A percentile compares a stretch with the other conserved stretches of the same genome.
phyloP scores from a whole-genome alignment of 176 grass and related monocot species.

The Eragrostis nindensis region DNA sequence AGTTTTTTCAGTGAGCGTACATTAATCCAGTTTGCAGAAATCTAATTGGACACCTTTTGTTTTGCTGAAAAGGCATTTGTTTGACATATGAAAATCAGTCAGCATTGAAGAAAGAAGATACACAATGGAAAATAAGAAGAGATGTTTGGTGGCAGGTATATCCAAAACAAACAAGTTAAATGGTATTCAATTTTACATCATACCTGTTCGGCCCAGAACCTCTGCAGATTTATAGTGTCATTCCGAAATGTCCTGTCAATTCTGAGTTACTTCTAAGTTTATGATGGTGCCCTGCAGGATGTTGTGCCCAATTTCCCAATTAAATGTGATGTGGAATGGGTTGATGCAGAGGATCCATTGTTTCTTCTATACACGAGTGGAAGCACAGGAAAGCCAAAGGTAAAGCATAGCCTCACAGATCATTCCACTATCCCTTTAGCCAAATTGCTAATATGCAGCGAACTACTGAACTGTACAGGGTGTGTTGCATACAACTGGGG shows the following conservation, averaged over 20 bases:
- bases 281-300: conserved; percentile 53
- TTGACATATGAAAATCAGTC: conserved; percentile 85
- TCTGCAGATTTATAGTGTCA: background rate
- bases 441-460: conserved; percentile 33
- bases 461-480: conserved; percentile 60
- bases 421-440: conserved; percentile 1
- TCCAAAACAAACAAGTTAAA: conserved; percentile 25
- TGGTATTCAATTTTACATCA: background rate
- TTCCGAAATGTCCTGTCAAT: background rate
- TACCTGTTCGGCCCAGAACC: conserved; percentile 3
- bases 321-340: conserved; percentile 93
- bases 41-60: conserved; percentile 15
- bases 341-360: conserved; percentile 98
- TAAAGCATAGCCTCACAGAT: conserved; percentile 29
- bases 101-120: conserved; percentile 79
- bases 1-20: background rate
- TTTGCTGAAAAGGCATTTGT: conserved; percentile 64
- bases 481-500: conserved; percentile 96
- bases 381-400: conserved; percentile 99
- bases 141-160: conserved; percentile 98
- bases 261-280: conserved; percentile 13
- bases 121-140: conserved; percentile 68
- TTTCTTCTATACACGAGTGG: conserved; percentile 99
- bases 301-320: conserved; percentile 72
- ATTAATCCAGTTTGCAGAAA: background rate